A percentile compares a stretch with the other conserved stretches of the same genome.
These are phyloP conservation scores for Allium sativum DNA, from an alignment of 106 monocot genomes.

Conservation along the genomic window DNA sequence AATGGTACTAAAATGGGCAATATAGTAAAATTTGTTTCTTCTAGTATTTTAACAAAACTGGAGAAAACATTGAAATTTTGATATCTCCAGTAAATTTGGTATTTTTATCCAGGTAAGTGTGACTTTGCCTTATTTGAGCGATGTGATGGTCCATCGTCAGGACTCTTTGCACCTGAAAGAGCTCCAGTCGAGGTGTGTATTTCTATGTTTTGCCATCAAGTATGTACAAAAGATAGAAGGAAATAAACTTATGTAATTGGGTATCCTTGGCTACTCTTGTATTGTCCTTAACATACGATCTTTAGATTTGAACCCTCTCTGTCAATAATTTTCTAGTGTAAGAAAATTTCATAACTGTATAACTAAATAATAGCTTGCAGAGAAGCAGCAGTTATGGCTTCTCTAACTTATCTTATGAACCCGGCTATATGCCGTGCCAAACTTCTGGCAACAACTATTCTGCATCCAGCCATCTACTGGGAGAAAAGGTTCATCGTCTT, in stretches of 20 bases:
- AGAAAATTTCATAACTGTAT: too few relatives aligned
- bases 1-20: too few relatives aligned
- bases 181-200: conserved; percentile 14
- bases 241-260: too few relatives aligned
- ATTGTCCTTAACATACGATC: background rate
- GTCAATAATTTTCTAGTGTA: too few relatives aligned
- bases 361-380: conserved; percentile 12
- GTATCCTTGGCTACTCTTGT: too few relatives aligned
- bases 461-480: conserved; percentile 10
- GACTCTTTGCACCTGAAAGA: conserved; percentile 4
- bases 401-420: conserved; percentile 45
- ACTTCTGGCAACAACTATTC: background rate
- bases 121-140: conserved; percentile 68
- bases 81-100: too few relatives aligned
- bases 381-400: conserved; percentile 33
- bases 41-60: too few relatives aligned
- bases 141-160: conserved; percentile 58
- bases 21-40: too few relatives aligned
- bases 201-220: background rate
- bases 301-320: too few relatives aligned
- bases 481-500: conserved; percentile 28
- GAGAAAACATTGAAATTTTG: too few relatives aligned
- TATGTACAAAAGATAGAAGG: too few relatives aligned
- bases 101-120: conserved; percentile 37
- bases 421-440: conserved; percentile 8